Percentiles rank a stretch among this genome's conserved stretches.
These are phyloP conservation scores for Bacidia gigantensis DNA, from an alignment of 495 filamentous ascomycete species.

Conservation along the genomic window DNA sequence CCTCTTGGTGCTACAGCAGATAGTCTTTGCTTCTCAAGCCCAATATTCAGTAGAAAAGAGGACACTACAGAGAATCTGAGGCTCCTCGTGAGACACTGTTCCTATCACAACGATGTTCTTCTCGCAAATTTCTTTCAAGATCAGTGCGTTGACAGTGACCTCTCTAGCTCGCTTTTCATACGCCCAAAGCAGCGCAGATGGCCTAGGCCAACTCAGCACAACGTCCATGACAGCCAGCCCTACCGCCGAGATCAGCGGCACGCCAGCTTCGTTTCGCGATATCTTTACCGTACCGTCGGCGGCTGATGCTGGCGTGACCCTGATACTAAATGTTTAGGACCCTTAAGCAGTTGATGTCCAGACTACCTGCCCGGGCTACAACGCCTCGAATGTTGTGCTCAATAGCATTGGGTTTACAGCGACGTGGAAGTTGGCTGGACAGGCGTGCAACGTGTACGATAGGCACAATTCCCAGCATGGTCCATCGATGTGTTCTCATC, in stretches of 20 bases:
- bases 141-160: not conserved
- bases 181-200: constrained; percentile 8
- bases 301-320: constrained; percentile 39
- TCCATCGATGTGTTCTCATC: too few species aligned
- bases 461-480: too few species aligned
- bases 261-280: constrained; percentile 14
- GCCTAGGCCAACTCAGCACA: constrained; percentile 1
- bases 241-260: constrained; percentile 4
- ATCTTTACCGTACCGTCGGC: constrained; percentile 41
- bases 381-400: constrained; percentile 34
- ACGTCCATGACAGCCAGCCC: constrained; percentile 3
- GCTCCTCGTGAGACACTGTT: too few species aligned
- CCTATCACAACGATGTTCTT: too few species aligned
- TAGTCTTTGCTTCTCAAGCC: too few species aligned
- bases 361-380: constrained; percentile 51
- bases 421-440: constrained; percentile 37
- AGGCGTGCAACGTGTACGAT: constrained; percentile 38
- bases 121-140: not conserved
- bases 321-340: constrained; percentile 62
- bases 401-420: constrained; percentile 38
- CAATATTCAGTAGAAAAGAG: too few species aligned
- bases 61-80: too few species aligned
- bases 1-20: too few species aligned
- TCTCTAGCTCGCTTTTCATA: constrained; percentile 1
- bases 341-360: constrained; percentile 60